Percentiles rank a stretch among this genome's conserved stretches.
Conservation (phyloP, 306 rosid species). For the Hippophae rhamnoides region DNA sequence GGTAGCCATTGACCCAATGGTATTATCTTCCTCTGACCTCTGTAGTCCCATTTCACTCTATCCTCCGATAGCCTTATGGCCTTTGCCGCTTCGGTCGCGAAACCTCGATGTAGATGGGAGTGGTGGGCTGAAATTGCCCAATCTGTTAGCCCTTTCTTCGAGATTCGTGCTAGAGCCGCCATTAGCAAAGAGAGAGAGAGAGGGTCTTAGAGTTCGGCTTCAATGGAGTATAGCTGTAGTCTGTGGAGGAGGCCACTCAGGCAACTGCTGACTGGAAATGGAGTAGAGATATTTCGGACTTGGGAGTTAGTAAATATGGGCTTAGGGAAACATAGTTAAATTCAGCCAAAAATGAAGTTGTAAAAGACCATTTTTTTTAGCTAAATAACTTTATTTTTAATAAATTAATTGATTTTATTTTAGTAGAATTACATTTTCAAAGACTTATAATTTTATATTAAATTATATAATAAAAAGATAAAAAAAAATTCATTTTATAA, state of each 20-base stretch:
- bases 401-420: no score
- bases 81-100: conserved; percentile 49
- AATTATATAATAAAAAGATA: no score
- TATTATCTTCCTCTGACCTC: conserved; percentile 89
- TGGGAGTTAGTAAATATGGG: background rate
- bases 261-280: background rate
- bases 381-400: no score
- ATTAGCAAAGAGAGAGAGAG: conserved; percentile 19
- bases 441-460: no score
- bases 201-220: conserved; percentile 5
- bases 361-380: no score
- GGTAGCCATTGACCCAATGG: conserved; percentile 97
- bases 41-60: conserved; percentile 94
- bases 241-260: conserved; percentile 9
- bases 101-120: conserved; percentile 28
- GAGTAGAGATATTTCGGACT: background rate
- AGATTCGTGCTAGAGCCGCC: conserved; percentile 72
- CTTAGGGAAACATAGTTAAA: background rate
- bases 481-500: no score
- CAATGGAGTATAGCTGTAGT: background rate
- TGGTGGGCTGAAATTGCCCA: conserved; percentile 16
- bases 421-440: no score
- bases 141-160: conserved; percentile 49
- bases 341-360: background rate
- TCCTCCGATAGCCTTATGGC: conserved; percentile 48